Percentiles rank a stretch among this genome's conserved stretches.
These are phyloP conservation scores for Diversispora eburnea DNA, from an alignment of 192 early-diverging fungal genomes.

Conservation along the genomic window DNA sequence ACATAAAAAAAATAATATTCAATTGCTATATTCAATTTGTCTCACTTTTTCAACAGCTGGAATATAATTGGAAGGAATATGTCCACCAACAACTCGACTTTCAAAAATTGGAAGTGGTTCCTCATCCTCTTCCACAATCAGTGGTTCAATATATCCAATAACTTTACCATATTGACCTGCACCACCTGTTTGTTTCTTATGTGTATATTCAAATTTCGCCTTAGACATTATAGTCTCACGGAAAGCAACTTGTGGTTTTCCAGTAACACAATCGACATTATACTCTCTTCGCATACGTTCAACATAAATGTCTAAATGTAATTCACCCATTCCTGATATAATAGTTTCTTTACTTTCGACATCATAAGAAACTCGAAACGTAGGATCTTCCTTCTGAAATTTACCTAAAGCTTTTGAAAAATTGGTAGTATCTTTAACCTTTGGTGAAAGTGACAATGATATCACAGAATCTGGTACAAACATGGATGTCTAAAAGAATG, in stretches of 20 bases:
- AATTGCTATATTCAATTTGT: not conserved
- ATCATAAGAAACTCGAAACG: slow-evolving; percentile 79
- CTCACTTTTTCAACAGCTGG: slow-evolving; percentile 87
- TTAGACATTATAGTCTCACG: slow-evolving; percentile 81
- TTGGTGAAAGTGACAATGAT: slow-evolving; percentile 87
- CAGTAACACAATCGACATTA: slow-evolving; percentile 89
- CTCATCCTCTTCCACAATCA: slow-evolving; percentile 60
- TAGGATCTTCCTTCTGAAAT: slow-evolving; percentile 84
- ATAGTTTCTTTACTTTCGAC: slow-evolving; percentile 83
- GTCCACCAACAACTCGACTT: slow-evolving; percentile 86
- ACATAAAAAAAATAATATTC: not conserved
- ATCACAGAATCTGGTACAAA: slow-evolving; percentile 97
- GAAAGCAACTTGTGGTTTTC: slow-evolving; percentile 98
- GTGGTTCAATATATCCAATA: slow-evolving; percentile 86
- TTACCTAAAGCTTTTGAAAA: slow-evolving; percentile 77
- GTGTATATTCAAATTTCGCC: slow-evolving; percentile 89
- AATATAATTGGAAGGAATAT: slow-evolving; percentile 89
- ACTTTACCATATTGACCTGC: slow-evolving; percentile 94
- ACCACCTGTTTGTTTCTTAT: slow-evolving; percentile 98
- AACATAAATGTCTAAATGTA: slow-evolving; percentile 90
- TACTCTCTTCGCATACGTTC: slow-evolving; percentile 99
- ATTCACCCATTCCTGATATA: slow-evolving; percentile 86
- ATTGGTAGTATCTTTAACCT: slow-evolving; percentile 80
- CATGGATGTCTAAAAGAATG: slow-evolving; percentile 75
- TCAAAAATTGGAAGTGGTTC: slow-evolving; percentile 66